These are phyloP conservation scores for Aspergillus bridgeri DNA, from an alignment of 495 filamentous ascomycete genomes.

Conservation along the genomic window DNA sequence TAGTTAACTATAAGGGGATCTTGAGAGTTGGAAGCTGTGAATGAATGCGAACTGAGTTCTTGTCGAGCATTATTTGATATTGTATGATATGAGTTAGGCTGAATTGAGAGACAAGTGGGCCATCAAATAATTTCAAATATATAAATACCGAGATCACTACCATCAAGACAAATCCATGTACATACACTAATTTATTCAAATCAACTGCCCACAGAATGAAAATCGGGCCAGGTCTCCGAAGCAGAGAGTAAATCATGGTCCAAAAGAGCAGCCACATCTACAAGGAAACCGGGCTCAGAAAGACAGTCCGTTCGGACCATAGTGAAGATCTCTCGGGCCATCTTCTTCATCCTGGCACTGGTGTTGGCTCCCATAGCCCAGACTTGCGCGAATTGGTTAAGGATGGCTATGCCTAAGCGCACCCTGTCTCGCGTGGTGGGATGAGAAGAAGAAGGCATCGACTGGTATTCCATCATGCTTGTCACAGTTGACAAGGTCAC, in stretches of 20 bases:
- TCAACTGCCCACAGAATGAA: not conserved
- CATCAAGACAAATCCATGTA: not conserved
- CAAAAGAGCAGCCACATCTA: not conserved
- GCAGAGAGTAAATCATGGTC: not conserved
- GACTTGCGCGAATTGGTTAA: not conserved
- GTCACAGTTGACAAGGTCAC: not conserved
- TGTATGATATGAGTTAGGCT: not conserved
- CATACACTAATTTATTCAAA: not conserved
- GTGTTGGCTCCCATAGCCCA: not conserved
- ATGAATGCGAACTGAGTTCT: not conserved
- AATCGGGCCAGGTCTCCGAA: not conserved
- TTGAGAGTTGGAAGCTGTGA: not conserved
- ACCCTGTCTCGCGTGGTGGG: not conserved
- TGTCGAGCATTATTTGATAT: not conserved
- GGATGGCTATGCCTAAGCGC: not conserved
- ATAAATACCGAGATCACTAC: not conserved
- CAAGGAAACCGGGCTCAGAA: not conserved
- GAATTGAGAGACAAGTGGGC: not conserved
- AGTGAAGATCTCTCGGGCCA: not conserved
- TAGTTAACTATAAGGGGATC: not conserved
- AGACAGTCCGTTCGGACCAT: not conserved
- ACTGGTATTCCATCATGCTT: not conserved
- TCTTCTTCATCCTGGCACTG: not conserved
- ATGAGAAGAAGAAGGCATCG: not conserved
- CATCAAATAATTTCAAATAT: not conserved